These are phyloP conservation scores for Cercospora citrullina DNA, from an alignment of 2,329 filamentous ascomycete genomes.

Conservation along the genomic window DNA sequence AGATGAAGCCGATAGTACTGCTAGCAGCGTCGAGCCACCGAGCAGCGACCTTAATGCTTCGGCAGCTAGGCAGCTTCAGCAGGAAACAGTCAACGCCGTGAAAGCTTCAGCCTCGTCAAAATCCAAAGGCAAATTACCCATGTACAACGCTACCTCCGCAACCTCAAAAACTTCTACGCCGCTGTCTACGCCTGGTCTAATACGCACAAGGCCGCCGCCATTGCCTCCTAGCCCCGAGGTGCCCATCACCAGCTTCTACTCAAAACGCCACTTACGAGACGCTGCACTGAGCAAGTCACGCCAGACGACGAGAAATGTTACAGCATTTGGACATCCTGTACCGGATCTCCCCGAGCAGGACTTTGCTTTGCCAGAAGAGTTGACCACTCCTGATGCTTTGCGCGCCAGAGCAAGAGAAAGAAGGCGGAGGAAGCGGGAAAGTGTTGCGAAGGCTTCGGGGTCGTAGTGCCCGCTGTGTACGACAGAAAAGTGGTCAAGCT, in stretches of 20 bases:
- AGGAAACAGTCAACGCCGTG: slow-evolving; percentile 63
- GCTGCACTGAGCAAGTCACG: slow-evolving; percentile 66
- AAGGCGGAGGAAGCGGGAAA: slow-evolving; percentile 60
- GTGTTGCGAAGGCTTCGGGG: slow-evolving; percentile 30
- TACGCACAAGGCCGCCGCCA: slow-evolving; percentile 27
- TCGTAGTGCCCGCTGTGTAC: background rate
- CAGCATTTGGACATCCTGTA: slow-evolving; percentile 79
- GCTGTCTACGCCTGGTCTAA: slow-evolving; percentile 15
- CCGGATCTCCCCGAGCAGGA: slow-evolving; percentile 71
- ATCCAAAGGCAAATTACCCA: slow-evolving; percentile 39
- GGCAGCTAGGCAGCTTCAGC: slow-evolving; percentile 72
- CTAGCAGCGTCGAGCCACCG: slow-evolving; percentile 54
- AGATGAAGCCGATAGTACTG: slow-evolving; percentile 42
- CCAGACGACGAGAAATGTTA: slow-evolving; percentile 58
- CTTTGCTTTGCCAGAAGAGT: slow-evolving; percentile 72
- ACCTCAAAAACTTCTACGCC: slow-evolving; percentile 22
- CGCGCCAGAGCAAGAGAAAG: slow-evolving; percentile 63
- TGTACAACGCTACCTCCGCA: slow-evolving; percentile 3
- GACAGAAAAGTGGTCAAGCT: background rate
- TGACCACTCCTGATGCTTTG: slow-evolving; percentile 50
- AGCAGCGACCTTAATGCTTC: slow-evolving; percentile 70
- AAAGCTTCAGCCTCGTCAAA: slow-evolving; percentile 38
- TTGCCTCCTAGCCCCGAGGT: slow-evolving; percentile 43
- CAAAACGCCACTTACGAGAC: slow-evolving; percentile 75
- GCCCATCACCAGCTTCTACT: slow-evolving; percentile 76